These are phyloP conservation scores for Macrocybe gigantea DNA, from an alignment of 768 basidiomycete genomes.

Conservation along the genomic window DNA sequence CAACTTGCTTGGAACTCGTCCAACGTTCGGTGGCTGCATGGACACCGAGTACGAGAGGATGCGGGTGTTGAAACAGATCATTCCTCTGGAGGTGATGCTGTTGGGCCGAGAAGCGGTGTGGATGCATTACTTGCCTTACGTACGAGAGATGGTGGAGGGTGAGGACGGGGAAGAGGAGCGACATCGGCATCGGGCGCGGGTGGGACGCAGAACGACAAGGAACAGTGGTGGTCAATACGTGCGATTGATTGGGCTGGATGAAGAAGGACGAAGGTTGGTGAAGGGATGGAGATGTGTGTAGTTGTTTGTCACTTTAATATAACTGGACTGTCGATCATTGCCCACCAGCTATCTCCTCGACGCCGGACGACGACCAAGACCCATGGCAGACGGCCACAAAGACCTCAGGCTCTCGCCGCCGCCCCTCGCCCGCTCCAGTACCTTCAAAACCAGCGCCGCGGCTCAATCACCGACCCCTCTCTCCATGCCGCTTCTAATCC, in stretches of 20 bases:
- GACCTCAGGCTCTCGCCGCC: conserved; percentile 43
- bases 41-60: conserved; percentile 36
- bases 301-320: conserved; percentile 30
- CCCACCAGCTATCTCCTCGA: conserved; percentile 9
- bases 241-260: conserved; percentile 35
- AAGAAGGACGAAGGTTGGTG: conserved; percentile 28
- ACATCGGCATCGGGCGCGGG: conserved; percentile 15
- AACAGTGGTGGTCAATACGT: conserved; percentile 46
- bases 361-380: neutral
- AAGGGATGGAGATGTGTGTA: conserved; percentile 18
- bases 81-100: conserved; percentile 34
- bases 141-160: conserved; percentile 55
- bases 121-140: conserved; percentile 67
- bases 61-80: conserved; percentile 41
- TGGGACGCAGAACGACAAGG: conserved; percentile 41
- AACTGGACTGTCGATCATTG: conserved; percentile 30
- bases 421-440: conserved; percentile 74
- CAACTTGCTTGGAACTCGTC: conserved; percentile 26
- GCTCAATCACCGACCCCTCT: conserved; percentile 80
- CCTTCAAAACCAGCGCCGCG: conserved; percentile 75
- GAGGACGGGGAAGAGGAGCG: conserved; percentile 53
- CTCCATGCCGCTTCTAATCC: conserved; percentile 50
- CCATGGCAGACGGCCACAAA: conserved; percentile 9
- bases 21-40: conserved; percentile 36
- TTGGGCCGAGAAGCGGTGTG: conserved; percentile 42